These are phyloP conservation scores for Crucihimalaya himalaica DNA, from an alignment of 345 rosid species.

Conservation along the genomic window DNA sequence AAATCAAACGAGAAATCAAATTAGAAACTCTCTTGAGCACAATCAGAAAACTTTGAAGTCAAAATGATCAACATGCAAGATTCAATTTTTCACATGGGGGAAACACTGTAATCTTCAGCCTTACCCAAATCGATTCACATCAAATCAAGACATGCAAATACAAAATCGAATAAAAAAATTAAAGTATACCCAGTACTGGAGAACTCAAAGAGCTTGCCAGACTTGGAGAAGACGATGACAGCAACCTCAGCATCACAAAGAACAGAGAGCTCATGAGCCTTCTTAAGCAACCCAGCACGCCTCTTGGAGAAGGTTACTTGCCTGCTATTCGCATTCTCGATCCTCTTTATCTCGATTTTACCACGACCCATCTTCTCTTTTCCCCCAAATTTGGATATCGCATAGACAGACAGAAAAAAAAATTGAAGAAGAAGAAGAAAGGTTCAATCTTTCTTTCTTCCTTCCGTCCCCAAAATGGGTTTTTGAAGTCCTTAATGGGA, in stretches of 20 bases:
- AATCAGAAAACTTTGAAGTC: constrained; percentile 5
- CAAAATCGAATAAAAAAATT: neutral
- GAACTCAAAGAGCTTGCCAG: constrained; percentile 91
- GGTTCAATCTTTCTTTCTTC: neutral
- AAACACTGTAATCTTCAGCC: neutral
- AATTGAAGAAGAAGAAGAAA: constrained; percentile 13
- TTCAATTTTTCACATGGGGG: neutral
- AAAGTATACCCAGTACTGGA: constrained; percentile 64
- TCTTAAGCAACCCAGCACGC: constrained; percentile 85
- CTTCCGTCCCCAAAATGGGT: constrained; percentile 39
- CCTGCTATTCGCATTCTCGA: constrained; percentile 92
- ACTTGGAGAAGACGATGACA: constrained; percentile 83
- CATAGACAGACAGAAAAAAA: constrained; percentile 4
- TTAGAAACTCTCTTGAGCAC: neutral
- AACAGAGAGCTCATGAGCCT: constrained; percentile 85
- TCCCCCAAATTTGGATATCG: neutral
- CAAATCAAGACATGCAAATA: constrained; percentile 15
- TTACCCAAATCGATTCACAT: neutral
- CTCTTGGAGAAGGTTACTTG: constrained; percentile 98
- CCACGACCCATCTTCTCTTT: constrained; percentile 74
- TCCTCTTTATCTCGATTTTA: constrained; percentile 91
- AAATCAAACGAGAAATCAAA: constrained; percentile 20
- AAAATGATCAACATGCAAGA: constrained; percentile 36
- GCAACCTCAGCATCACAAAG: constrained; percentile 97
- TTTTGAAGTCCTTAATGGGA: constrained; percentile 11